Conservation (phyloP, 306 rosid genomes). For the Adenanthera pavonina region DNA sequence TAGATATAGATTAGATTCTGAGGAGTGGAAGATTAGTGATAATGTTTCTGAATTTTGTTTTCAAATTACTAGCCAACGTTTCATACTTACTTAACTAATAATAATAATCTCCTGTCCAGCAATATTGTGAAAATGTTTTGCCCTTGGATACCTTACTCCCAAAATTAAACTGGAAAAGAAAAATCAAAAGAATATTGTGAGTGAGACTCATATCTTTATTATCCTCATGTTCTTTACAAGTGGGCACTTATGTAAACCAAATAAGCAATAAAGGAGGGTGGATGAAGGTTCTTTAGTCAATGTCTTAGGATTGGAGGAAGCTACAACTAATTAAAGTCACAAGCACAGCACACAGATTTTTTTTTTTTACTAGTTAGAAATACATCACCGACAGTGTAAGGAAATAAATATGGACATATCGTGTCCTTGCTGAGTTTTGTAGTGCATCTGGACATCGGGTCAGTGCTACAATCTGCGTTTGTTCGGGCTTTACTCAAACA, state of each 20-base stretch:
- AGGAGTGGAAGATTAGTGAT: conserved; percentile 1
- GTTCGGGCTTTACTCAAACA: too few relatives aligned
- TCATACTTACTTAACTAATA: too few relatives aligned
- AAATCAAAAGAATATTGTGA: background rate
- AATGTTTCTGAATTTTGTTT: background rate
- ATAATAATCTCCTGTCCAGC: too few relatives aligned
- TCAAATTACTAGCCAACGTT: background rate
- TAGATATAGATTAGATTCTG: background rate
- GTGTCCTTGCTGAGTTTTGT: too few relatives aligned
- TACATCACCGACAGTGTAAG: background rate
- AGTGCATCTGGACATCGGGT: too few relatives aligned
- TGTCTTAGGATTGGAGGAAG: conserved; percentile 13
- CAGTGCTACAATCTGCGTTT: too few relatives aligned
- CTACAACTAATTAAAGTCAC: background rate
- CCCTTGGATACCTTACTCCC: too few relatives aligned
- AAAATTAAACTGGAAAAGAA: background rate
- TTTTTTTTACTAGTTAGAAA: background rate
- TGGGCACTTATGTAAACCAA: background rate
- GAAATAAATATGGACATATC: background rate
- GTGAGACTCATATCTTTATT: too few relatives aligned
- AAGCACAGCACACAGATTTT: background rate
- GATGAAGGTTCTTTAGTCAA: conserved; percentile 12
- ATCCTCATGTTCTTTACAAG: background rate
- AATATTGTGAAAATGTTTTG: too few relatives aligned
- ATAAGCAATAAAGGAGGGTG: background rate